Base-by-base conservation (phyloP, 139 green algal genomes). In the Auxenochlorella pyrenoidosa region DNA sequence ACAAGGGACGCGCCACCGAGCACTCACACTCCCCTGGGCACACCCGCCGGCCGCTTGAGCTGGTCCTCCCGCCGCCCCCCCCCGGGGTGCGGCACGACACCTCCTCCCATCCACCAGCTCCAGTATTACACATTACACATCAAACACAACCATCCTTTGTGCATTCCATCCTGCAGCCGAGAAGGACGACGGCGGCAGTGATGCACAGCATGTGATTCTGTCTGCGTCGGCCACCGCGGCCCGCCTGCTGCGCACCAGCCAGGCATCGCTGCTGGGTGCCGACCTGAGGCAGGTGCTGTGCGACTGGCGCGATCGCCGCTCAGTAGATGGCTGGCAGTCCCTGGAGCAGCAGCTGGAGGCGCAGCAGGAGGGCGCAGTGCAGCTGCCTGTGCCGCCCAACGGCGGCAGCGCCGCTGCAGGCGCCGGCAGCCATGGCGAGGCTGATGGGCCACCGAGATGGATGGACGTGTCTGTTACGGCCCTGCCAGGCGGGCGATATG, bases 391-490 rank as follows among this genome's bases (percentile, higher is more conserved):
- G 78, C 51, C 60, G 51, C 78, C 78, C 34, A 18, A 5, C 0
- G 30, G 16, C 30, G 76, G 41, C 26, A 43, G 75, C 75, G 43
- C 43, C 3, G 44, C 24, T 5, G 75, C 12, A 18, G 38, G 1
- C 22, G 12, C 13, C 1, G 73, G 15, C 68, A 47, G 70, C 70
- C 10, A 3, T 34, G 22, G 70, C 19, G 36, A 41, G 13, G 70
- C 1, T 38, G 40, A 47, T 63, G 54, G 54, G 54, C 54, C 54
- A 26, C 54, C 54, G 15, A 22, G 54, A 12, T 83, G 78, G 51
- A n/a, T 83, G 54, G 78, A 83, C 36, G 78, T 83, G 18, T 66
- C 78, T 22, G 78, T 85, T 28, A 76, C 28, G 38, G 60, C 43
- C 28, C 63, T 77, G 28, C 63, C 30, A 0, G 38, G 80, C n/a